Evolutionary conservation across 2,329 filamentous ascomycete genomes (phyloP).

Genomic region (Penicillium concentricum): DNA sequence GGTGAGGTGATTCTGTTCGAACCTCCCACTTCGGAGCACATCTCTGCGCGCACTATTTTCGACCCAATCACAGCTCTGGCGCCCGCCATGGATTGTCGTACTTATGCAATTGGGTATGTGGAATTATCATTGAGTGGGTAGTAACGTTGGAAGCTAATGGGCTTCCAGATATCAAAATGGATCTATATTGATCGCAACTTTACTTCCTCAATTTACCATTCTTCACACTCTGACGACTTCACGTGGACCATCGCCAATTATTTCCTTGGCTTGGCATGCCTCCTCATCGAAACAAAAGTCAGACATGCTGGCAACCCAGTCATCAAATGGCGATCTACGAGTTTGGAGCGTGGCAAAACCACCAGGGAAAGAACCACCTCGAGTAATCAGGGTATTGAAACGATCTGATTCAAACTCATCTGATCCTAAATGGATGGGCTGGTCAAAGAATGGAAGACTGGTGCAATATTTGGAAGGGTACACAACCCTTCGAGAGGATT

Average conservation of each 20-base stretch:
- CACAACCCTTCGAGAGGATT: slow-evolving; percentile 40
- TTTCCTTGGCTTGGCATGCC: slow-evolving; percentile 89
- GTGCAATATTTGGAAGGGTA: slow-evolving; percentile 90
- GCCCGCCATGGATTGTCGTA: slow-evolving; percentile 83
- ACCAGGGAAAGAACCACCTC: slow-evolving; percentile 70
- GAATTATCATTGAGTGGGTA: slow-evolving; percentile 3
- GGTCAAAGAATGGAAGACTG: slow-evolving; percentile 97
- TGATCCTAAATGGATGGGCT: slow-evolving; percentile 92
- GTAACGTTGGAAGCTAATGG: background rate
- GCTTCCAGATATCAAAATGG: slow-evolving; percentile 81
- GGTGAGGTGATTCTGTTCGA: slow-evolving; percentile 95
- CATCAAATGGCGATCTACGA: slow-evolving; percentile 83
- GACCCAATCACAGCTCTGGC: slow-evolving; percentile 94
- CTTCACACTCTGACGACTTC: slow-evolving; percentile 87
- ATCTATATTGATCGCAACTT: slow-evolving; percentile 81
- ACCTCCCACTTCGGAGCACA: slow-evolving; percentile 86
- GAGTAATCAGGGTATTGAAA: slow-evolving; percentile 84
- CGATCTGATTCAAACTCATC: slow-evolving; percentile 69
- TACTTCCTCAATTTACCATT: slow-evolving; percentile 91
- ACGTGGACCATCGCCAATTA: slow-evolving; percentile 79
- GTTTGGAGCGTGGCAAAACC: slow-evolving; percentile 95
- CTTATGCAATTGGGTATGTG: slow-evolving; percentile 88
- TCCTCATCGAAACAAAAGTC: slow-evolving; percentile 95
- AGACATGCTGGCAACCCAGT: slow-evolving; percentile 95
- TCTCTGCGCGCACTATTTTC: slow-evolving; percentile 87